Evolutionary conservation across 2,329 filamentous ascomycete genomes (phyloP), one percentile per base, ranked within the genome.

Genomic region (Fusarium staphyleae): DNA sequence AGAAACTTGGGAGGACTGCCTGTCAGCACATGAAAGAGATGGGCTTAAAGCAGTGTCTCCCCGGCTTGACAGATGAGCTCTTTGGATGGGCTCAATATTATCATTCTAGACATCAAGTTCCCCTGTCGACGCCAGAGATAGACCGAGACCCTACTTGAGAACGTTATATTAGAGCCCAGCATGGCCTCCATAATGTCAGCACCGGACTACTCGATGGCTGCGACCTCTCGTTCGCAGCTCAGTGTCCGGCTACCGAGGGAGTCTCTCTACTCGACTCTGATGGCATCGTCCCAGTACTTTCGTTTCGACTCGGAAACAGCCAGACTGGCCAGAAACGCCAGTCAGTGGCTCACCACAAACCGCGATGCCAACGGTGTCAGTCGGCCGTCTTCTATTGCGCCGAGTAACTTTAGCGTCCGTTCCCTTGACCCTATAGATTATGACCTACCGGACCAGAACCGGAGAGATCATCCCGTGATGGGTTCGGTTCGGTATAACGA

Each of bases 181-280:
- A 67, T 67, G 65, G 65, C 63, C 30, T 67, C 65, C 39, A 62
- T 64, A n/a, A 65, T 66, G 64, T 64, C 62, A n/a, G 62, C 63
- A 13, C 66, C 66, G 15, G 66, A 66, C 39, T 68, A 68, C 56
- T 68, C 66, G 2, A 65, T 66, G 58, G 63, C 57, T 43, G 44
- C 59, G 49, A 57, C 55, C 9, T 58, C 47, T 44, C 59, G 51
- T 22, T 66, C 63, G 24, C 65, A 55, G 16, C 58, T 69, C 6
- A 69, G 65, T 37, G 59, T 69, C 8, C 60, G 64, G 18, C 33
- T 69, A 2, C 67, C 67, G 6, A 57, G 57, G 10, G 62, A 67
- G 18, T 60, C 65, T 8, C 59, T 69, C 9, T 56, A 57, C 40
- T 65, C 67, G 0, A 62, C 65, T 4, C 47, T 69, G 10, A 52